Base-by-base conservation (phyloP, 495 filamentous ascomycete species). In the Chaetomium fimeti region DNA sequence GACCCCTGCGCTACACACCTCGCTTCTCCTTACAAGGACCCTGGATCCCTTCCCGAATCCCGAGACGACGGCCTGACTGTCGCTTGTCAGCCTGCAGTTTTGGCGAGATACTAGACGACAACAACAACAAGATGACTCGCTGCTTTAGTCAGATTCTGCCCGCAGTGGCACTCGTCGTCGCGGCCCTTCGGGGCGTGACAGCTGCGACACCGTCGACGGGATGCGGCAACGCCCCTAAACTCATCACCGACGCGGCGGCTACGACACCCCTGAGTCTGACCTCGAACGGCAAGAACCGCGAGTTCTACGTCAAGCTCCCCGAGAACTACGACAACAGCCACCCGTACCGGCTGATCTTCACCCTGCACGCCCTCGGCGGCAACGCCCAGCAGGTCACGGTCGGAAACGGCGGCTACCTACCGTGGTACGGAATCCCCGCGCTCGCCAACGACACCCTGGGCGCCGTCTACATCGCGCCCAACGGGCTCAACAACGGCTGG, bases 401-500 rank as follows among this genome's bases (percentile, higher is more conserved):
- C 36, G 74, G 76, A 53, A 68, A 68, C 16, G 73, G 72, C 24
- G 69, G 71, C 18, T 71, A 72, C 58, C 32, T 70, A 24, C 66
- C 71, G 12, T 81, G 69, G 56, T 81, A 82, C 62, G 76, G 79
- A 29, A 67, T 81, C 3, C 71, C 72, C 13, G 36, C 65, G 7
- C 71, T 78, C 24, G 71, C 63, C 9, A 72, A 76, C 66, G 69
- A 76, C 62, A 65, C 58, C 24, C 20, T 36, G 11, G 70, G 63
- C 40, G 74, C 77, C 36, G 78, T 81, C 40, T 78, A 73, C 42
- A 72, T 83, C 16, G 69, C 73, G 6, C 80, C 80, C 22, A 66
- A 82, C 38, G 79, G 78, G 18, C 68, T 78, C 48, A 69, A 75
- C 57, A 75, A 74, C 53, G 78, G 79, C 15, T 82, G 79, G 80